Percentiles rank a stretch among this genome's conserved stretches.
Conservation (phyloP, 352 stramenopile genomes). For the Pythium coloratum region DNA sequence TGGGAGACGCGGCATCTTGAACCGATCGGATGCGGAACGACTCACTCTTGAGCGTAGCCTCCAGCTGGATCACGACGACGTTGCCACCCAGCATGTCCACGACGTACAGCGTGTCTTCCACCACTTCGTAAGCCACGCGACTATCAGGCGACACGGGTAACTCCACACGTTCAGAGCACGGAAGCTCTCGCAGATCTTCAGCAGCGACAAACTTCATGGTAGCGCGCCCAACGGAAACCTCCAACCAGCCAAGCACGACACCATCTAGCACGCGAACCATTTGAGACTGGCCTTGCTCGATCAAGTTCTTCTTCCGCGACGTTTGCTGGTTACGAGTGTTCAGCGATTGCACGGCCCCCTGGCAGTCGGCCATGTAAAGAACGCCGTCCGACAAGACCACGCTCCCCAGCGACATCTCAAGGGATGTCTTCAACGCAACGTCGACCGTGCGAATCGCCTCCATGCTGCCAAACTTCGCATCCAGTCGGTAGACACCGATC, state of each 20-base stretch:
- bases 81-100: constrained; percentile 22
- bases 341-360: constrained; percentile 38
- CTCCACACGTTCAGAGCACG: background rate
- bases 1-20: constrained; percentile 7
- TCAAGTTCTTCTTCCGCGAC: constrained; percentile 27
- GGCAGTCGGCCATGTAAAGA: constrained; percentile 36
- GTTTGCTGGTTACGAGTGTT: constrained; percentile 50
- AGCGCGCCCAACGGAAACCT: background rate
- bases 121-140: background rate
- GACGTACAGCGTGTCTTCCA: background rate
- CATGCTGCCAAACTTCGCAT: constrained; percentile 15
- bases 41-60: constrained; percentile 45
- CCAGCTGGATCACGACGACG: constrained; percentile 4
- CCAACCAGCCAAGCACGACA: constrained; percentile 21
- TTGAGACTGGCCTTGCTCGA: constrained; percentile 25
- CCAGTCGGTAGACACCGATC: constrained; percentile 7
- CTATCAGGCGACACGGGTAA: background rate
- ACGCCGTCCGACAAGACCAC: constrained; percentile 23
- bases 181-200: background rate
- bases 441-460: constrained; percentile 10
- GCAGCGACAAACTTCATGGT: background rate
- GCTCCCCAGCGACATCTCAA: constrained; percentile 13
- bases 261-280: constrained; percentile 32
- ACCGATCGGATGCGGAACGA: constrained; percentile 52
- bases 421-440: constrained; percentile 21